These are phyloP conservation scores for Monosporascus cannonballus DNA, from an alignment of 2,329 filamentous ascomycete genomes.

Conservation along the genomic window DNA sequence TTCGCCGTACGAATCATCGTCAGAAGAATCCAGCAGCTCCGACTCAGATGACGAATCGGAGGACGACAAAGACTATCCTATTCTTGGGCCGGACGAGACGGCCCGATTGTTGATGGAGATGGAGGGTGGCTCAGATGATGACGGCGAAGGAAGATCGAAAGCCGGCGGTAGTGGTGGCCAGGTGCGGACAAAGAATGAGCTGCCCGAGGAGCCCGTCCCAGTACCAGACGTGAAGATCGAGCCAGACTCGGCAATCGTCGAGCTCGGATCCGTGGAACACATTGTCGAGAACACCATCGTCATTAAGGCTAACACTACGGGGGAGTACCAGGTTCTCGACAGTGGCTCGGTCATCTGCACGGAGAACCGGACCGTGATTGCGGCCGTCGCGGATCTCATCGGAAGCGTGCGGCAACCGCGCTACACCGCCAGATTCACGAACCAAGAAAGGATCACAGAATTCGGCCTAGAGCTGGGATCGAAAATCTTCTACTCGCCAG, in stretches of 20 bases:
- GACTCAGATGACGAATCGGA: conserved; percentile 52
- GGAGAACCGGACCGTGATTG: conserved; percentile 68
- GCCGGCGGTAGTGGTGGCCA: conserved; percentile 37
- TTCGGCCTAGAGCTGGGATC: conserved; percentile 63
- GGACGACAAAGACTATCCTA: conserved; percentile 50
- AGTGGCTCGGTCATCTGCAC: conserved; percentile 77
- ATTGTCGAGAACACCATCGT: conserved; percentile 75
- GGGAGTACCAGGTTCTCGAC: conserved; percentile 81
- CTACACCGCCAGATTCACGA: conserved; percentile 75
- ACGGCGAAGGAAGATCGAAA: conserved; percentile 50
- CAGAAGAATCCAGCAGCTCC: conserved; percentile 47
- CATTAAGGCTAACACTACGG: conserved; percentile 70
- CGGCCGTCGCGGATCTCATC: conserved; percentile 77
- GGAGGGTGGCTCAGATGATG: conserved; percentile 74
- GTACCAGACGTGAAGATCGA: conserved; percentile 77
- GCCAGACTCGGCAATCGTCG: conserved; percentile 67
- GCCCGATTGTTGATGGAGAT: conserved; percentile 80
- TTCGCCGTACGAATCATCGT: conserved; percentile 66
- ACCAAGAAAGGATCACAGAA: conserved; percentile 59
- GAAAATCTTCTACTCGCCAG: conserved; percentile 71
- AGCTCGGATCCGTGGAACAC: conserved; percentile 69
- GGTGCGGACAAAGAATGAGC: conserved; percentile 79
- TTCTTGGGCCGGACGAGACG: conserved; percentile 75
- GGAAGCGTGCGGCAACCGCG: conserved; percentile 80
- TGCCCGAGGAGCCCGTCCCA: conserved; percentile 54